Evolutionary conservation across 345 rosid species (phyloP).

Genomic region (Noccaea bulbosa): DNA sequence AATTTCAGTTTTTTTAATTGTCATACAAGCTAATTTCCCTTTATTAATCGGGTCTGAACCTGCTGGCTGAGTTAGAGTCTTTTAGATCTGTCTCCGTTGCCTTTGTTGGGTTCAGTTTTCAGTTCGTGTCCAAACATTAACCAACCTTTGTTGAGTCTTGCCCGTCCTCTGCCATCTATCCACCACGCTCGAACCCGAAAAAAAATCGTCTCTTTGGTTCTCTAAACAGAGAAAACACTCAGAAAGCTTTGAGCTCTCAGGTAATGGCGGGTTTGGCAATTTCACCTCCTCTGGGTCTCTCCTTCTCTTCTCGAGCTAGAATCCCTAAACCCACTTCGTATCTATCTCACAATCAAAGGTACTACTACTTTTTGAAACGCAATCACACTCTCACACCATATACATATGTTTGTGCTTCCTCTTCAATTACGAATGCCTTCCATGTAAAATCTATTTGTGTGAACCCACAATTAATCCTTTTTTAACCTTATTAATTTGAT

Average conservation of each 20-base stretch:
- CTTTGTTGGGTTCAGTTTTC: constrained; percentile 20
- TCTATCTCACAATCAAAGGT: constrained; percentile 50
- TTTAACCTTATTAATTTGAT: background rate
- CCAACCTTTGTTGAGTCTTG: constrained; percentile 23
- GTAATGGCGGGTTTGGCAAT: constrained; percentile 58
- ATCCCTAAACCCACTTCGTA: constrained; percentile 35
- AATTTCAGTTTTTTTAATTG: no score
- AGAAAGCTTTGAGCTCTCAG: constrained; percentile 35
- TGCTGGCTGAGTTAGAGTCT: background rate
- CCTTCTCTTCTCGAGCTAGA: constrained; percentile 41
- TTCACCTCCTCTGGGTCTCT: constrained; percentile 46
- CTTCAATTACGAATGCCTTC: background rate
- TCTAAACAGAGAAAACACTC: constrained; percentile 4
- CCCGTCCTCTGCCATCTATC: constrained; percentile 40
- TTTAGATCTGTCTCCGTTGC: background rate
- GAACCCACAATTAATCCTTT: background rate
- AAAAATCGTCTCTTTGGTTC: background rate
- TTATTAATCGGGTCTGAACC: constrained; percentile 11
- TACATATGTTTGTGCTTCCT: background rate
- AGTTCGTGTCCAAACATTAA: constrained; percentile 38
- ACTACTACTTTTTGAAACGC: background rate
- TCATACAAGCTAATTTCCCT: no score
- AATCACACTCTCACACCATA: background rate
- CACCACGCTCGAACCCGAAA: constrained; percentile 33
- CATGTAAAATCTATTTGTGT: background rate